Percentiles rank a stretch among this genome's conserved stretches.
phyloP scores from a whole-genome alignment of 2,329 filamentous ascomycete species.

The Pseudodiploospora longispora region DNA sequence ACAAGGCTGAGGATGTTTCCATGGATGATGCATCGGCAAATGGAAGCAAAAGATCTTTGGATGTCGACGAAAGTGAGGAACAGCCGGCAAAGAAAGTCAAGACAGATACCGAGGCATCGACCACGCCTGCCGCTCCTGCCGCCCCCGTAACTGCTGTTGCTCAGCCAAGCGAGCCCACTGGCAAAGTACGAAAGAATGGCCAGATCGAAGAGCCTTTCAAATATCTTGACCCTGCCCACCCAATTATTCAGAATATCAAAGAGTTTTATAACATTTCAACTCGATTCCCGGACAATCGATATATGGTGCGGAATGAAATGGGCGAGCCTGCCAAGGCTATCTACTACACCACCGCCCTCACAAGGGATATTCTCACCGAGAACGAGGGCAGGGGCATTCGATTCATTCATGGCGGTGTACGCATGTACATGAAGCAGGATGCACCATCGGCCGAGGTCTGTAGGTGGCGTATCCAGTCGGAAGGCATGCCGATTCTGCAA shows the following conservation, averaged over 20 bases:
- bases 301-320: conserved; percentile 89
- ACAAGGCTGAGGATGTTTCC: conserved; percentile 22
- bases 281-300: conserved; percentile 82
- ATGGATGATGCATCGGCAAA: conserved; percentile 23
- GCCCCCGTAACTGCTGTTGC: conserved; percentile 12
- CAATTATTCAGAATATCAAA: conserved; percentile 69
- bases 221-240: conserved; percentile 67
- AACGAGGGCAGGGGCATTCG: conserved; percentile 91
- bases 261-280: conserved; percentile 77
- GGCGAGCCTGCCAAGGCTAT: conserved; percentile 88
- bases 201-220: conserved; percentile 89
- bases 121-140: conserved; percentile 8
- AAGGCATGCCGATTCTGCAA: conserved; percentile 85
- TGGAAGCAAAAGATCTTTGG: conserved; percentile 27
- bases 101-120: conserved; percentile 22
- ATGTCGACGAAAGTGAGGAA: conserved; percentile 27
- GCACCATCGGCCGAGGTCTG: conserved; percentile 79
- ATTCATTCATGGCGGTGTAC: conserved; percentile 93
- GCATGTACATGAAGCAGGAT: conserved; percentile 99
- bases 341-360: conserved; percentile 85
- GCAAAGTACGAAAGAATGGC: conserved; percentile 36
- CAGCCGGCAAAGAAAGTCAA: conserved; percentile 42
- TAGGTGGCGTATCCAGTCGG: conserved; percentile 90
- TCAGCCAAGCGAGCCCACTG: conserved; percentile 18
- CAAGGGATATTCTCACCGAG: conserved; percentile 73